phyloP scores from a whole-genome alignment of 2,329 filamentous ascomycete genomes.

The Colletotrichum sp. region DNA sequence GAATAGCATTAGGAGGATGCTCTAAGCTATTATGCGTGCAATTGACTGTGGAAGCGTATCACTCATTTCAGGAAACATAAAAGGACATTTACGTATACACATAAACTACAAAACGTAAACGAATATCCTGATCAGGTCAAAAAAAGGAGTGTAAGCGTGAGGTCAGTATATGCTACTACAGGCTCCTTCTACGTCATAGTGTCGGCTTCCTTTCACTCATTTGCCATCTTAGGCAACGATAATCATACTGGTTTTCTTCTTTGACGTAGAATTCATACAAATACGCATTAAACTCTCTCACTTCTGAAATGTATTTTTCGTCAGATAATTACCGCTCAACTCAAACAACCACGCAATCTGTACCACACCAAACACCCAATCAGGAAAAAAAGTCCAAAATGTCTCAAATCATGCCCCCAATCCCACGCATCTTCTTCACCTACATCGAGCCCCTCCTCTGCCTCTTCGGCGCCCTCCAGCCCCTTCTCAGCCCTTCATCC shows the following conservation, averaged over 20 bases:
- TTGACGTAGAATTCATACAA: neutral
- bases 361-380: neutral
- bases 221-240: neutral
- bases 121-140: neutral
- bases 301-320: neutral
- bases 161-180: neutral
- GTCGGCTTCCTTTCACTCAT: neutral
- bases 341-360: neutral
- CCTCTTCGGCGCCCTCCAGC: neutral
- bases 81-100: neutral
- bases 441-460: neutral
- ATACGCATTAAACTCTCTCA: neutral
- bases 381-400: neutral
- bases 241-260: accelerated
- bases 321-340: neutral
- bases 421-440: neutral
- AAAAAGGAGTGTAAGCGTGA: neutral
- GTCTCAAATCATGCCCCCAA: neutral
- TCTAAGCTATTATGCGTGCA: too few relatives aligned
- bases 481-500: neutral
- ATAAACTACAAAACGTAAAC: neutral
- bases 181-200: neutral
- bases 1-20: too few relatives aligned
- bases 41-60: too few relatives aligned
- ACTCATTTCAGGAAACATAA: neutral